These are phyloP conservation scores for Sphagnum contortum DNA, from an alignment of 225 moss, liverwort and hornwort genomes.

Conservation along the genomic window DNA sequence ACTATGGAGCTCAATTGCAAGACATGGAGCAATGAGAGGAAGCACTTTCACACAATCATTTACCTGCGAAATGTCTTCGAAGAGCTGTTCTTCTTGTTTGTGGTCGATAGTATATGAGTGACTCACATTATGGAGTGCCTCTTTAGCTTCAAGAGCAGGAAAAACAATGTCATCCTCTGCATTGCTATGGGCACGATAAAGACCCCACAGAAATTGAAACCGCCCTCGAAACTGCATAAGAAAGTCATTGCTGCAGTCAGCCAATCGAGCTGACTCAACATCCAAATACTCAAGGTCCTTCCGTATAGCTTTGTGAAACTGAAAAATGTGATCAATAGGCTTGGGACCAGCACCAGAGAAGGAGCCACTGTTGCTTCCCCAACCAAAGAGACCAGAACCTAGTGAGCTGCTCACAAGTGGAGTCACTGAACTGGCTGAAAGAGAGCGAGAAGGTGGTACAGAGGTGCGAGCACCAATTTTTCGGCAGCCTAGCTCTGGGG, in stretches of 20 bases:
- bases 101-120: constrained; percentile 98
- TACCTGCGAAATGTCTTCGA: constrained; percentile 83
- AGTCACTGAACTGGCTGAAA: constrained; percentile 4
- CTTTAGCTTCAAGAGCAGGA: constrained; percentile 95
- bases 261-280: constrained; percentile 77
- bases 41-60: too few species aligned
- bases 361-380: constrained; percentile 63
- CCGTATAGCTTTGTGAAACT: constrained; percentile 97
- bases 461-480: constrained; percentile 47
- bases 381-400: constrained; percentile 82
- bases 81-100: constrained; percentile 94
- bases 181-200: constrained; percentile 97
- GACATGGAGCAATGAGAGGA: too few species aligned
- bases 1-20: too few species aligned
- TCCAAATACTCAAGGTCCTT: constrained; percentile 95
- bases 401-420: constrained; percentile 40
- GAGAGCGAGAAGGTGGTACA: constrained; percentile 27
- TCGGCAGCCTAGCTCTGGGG: constrained; percentile 79
- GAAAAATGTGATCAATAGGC: constrained; percentile 98
- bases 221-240: constrained; percentile 87
- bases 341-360: constrained; percentile 68
- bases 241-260: constrained; percentile 92
- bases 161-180: constrained; percentile 99
- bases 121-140: constrained; percentile 91
- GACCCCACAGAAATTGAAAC: constrained; percentile 91